Evolutionary conservation across 140 eudicot genomes (phyloP).

Genomic region (Bidens hawaiensis): DNA sequence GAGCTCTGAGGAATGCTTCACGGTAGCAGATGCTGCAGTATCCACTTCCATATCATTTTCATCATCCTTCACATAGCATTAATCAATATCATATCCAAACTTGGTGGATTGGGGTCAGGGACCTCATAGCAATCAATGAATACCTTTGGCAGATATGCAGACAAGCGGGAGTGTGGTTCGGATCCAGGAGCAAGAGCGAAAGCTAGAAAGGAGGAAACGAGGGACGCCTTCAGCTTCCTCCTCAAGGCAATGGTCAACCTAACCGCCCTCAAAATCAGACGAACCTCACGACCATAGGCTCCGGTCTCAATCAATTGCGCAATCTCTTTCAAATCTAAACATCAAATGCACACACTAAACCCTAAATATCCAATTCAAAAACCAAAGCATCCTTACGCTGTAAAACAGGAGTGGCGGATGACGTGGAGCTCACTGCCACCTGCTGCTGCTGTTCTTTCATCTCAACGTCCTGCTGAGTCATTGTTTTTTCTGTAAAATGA

Average conservation of each 20-base stretch:
- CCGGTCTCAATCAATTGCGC: conserved; percentile 70
- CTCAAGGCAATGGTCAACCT: conserved; percentile 71
- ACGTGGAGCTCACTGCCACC: conserved; percentile 50
- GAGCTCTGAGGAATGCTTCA: conserved; percentile 72
- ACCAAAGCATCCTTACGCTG: conserved; percentile 45
- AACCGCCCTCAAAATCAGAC: conserved; percentile 75
- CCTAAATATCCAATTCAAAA: neutral
- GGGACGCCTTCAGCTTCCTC: conserved; percentile 55
- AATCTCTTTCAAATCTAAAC: conserved; percentile 73
- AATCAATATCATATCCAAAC: too few relatives aligned
- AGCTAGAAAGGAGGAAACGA: conserved; percentile 53
- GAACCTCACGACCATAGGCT: conserved; percentile 69
- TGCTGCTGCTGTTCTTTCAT: conserved; percentile 64
- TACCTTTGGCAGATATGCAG: conserved; percentile 74
- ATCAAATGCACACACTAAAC: neutral
- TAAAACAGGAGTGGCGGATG: conserved; percentile 47
- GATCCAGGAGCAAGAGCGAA: conserved; percentile 75
- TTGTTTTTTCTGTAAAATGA: conserved; percentile 25
- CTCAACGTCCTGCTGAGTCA: conserved; percentile 94
- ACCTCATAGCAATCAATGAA: neutral
- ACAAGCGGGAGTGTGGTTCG: conserved; percentile 53
- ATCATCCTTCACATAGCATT: conserved; percentile 44
- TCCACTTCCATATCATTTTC: conserved; percentile 90
- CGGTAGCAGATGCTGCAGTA: conserved; percentile 64
- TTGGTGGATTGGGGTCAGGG: too few relatives aligned